Conservation (phyloP, 352 stramenopile genomes). For the Aphanomyces invadans region DNA sequence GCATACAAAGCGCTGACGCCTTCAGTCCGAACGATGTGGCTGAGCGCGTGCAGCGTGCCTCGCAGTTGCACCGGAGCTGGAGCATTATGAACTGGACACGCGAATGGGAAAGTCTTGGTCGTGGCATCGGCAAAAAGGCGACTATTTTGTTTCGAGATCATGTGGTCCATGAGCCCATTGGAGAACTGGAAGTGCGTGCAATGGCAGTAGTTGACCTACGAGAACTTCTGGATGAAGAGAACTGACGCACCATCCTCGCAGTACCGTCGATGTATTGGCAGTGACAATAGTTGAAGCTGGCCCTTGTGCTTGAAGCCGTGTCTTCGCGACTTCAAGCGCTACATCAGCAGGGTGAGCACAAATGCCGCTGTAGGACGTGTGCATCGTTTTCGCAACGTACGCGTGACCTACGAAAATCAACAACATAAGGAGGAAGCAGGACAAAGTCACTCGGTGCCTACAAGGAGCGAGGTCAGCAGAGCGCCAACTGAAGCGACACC, state of each 20-base stretch:
- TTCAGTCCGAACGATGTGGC: conserved; percentile 52
- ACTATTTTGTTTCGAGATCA: conserved; percentile 49
- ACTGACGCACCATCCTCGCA: background rate
- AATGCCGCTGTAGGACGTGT: background rate
- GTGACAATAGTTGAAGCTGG: conserved; percentile 25
- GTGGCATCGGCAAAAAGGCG: background rate
- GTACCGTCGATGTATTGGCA: conserved; percentile 7
- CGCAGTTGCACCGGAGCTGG: conserved; percentile 29
- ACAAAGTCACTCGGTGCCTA: conserved; percentile 17
- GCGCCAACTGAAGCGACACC: conserved; percentile 51
- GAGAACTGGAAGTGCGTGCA: conserved; percentile 63
- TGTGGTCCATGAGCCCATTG: conserved; percentile 75
- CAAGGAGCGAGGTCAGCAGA: conserved; percentile 59
- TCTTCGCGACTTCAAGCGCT: conserved; percentile 84
- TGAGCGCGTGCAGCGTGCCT: conserved; percentile 57
- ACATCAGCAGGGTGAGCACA: conserved; percentile 11
- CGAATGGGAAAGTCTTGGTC: background rate
- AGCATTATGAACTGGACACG: conserved; percentile 18
- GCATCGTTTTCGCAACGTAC: conserved; percentile 30
- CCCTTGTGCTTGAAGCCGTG: conserved; percentile 64
- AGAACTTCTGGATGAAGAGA: background rate
- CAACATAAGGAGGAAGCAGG: conserved; percentile 21
- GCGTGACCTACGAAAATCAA: conserved; percentile 40
- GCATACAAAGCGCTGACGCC: conserved; percentile 60
- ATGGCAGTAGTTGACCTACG: conserved; percentile 24